Evolutionary conservation across 768 basidiomycete genomes (phyloP), one percentile per base, ranked within the genome.

Genomic region (Termitomyces sp.): DNA sequence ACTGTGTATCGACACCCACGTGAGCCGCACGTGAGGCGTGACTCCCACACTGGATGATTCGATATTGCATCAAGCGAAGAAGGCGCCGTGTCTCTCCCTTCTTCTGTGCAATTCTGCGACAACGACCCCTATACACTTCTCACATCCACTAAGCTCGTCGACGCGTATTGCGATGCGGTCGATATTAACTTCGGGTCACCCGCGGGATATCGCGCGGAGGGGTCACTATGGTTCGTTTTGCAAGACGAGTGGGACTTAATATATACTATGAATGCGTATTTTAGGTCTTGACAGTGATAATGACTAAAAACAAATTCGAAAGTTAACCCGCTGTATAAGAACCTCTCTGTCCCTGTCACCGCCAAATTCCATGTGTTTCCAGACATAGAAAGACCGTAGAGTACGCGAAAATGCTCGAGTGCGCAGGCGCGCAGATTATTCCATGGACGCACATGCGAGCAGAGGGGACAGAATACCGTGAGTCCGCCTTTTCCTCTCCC

Each of bases 391-490:
- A 24, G 42, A 43, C 42, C 0, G 42, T 14, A 3, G 22, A 46
- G 59, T 99, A 99, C 63, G 97, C 97, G 2, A 82, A 88, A 68
- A 97, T 98, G 94, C 83, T 99, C 42, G 95, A 97, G 73, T 75
- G 84, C 0, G 94, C 96, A 0, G 96, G 96, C 0, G 96, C 95
- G n/a, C n/a, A n/a, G n/a, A n/a, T n/a, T n/a, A n/a, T n/a, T n/a
- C n/a, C n/a, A n/a, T n/a, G n/a, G n/a, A n/a, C n/a, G n/a, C n/a
- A n/a, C n/a, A n/a, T n/a, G n/a, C n/a, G n/a, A n/a, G n/a, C n/a
- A n/a, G n/a, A n/a, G n/a, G n/a, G n/a, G n/a, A n/a, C n/a, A n/a
- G n/a, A n/a, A n/a, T n/a, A n/a, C n/a, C n/a, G n/a, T n/a, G n/a
- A n/a, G n/a, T n/a, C n/a, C n/a, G n/a, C n/a, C n/a, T n/a, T n/a